Base-by-base conservation (phyloP, 306 rosid genomes). In the Citrullus amarus region DNA sequence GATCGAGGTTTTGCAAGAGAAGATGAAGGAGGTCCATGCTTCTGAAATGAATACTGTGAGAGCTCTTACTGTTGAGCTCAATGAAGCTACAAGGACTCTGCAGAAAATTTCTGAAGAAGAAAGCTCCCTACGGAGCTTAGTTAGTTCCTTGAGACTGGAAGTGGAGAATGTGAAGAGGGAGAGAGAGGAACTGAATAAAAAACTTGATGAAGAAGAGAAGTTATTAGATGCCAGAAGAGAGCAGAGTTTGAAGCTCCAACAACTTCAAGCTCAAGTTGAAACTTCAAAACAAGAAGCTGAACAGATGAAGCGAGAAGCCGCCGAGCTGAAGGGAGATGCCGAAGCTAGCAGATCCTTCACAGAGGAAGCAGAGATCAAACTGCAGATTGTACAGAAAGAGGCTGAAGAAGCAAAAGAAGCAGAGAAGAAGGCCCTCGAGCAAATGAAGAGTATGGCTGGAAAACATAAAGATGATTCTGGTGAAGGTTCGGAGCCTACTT, bases 1-100 rank as follows among this genome's bases (percentile, higher is more conserved):
- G 79, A 86, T 93, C 60, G 97, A 90, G 61, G 78, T 41, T 56
- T 67, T 87, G 5, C 96, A 88, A 79, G 90, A 82, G 84, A 80
- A 90, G 78, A 88, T 92, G 88, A 88, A 72, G 80, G 85, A 81
- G 83, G 76, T 85, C 6, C 98, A 92, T 79, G 91, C 88, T 68
- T 79, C 84, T 57, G 91, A 89, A 83, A 91, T 91, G 93, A 87
- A 88, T 16, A 71, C 89, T 0, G 83, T 88, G 59, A 88, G 85
- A 77, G 75, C 70, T 15, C 70, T 89, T 15, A 86, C 91, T 13
- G 65, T 79, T 38, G 92, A 92, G 81, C 92, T 91, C 59, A 87
- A 81, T 59, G 91, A 90, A 84, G 90, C 96, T 63, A 85, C 91
- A n/a, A 79, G 79, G 81, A 80, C 78, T 44, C 86, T 93, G 59